These are phyloP conservation scores for Globisporangium lucens DNA, from an alignment of 352 stramenopile species.

Conservation along the genomic window DNA sequence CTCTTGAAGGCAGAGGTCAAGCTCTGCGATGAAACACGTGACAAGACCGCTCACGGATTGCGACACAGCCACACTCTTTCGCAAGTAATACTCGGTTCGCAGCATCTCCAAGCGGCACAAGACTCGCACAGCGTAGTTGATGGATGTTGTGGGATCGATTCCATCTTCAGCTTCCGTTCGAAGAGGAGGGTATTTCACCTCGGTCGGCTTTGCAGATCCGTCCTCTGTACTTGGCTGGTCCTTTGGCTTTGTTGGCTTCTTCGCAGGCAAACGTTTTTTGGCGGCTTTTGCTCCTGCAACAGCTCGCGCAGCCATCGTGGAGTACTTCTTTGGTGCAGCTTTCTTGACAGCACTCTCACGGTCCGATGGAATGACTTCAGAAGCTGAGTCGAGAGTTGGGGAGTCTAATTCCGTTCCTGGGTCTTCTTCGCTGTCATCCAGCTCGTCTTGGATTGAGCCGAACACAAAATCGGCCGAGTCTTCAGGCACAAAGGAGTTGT, in stretches of 20 bases:
- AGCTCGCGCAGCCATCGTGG: constrained; percentile 52
- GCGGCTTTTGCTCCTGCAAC: constrained; percentile 53
- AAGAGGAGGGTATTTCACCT: constrained; percentile 66
- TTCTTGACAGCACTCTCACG: constrained; percentile 18
- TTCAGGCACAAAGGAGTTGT: constrained; percentile 40
- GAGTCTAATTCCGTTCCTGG: background rate
- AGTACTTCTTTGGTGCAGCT: constrained; percentile 44
- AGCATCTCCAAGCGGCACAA: constrained; percentile 75
- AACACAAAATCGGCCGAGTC: constrained; percentile 52
- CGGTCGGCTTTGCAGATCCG: constrained; percentile 11
- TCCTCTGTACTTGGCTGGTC: constrained; percentile 43
- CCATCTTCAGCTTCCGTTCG: constrained; percentile 61
- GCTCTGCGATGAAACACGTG: constrained; percentile 71
- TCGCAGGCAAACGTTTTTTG: constrained; percentile 41
- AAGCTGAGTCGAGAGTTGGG: constrained; percentile 15
- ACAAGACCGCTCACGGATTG: constrained; percentile 82
- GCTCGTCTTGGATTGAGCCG: constrained; percentile 41
- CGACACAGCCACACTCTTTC: constrained; percentile 80
- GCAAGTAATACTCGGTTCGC: constrained; percentile 74
- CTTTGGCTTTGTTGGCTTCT: constrained; percentile 37
- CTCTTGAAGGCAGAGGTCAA: constrained; percentile 74
- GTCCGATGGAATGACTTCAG: constrained; percentile 16
- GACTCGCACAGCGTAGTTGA: constrained; percentile 57
- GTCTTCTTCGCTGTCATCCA: constrained; percentile 33
- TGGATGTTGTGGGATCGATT: constrained; percentile 45